phyloP scores from a whole-genome alignment of 2,329 filamentous ascomycete species.

The Aspergillus arachidicola region DNA sequence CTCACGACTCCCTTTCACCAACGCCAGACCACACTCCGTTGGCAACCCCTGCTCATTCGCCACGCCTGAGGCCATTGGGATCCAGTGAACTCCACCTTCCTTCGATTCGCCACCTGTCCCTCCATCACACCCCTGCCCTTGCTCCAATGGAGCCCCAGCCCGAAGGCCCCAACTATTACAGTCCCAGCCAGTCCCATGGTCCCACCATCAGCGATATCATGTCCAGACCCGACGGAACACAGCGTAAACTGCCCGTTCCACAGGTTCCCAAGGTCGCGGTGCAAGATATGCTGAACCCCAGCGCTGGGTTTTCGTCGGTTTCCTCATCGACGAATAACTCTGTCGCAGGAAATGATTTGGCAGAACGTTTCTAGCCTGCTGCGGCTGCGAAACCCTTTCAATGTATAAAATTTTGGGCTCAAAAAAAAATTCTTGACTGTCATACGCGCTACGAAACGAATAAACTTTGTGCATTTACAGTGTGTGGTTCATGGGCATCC shows the following conservation, averaged over 20 bases:
- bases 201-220: slow-evolving; percentile 91
- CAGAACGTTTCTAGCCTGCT: slow-evolving; percentile 54
- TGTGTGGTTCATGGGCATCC: slow-evolving; percentile 37
- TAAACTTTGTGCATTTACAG: slow-evolving; percentile 45
- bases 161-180: slow-evolving; percentile 61
- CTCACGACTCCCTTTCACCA: slow-evolving; percentile 90
- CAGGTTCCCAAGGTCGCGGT: slow-evolving; percentile 86
- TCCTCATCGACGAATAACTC: slow-evolving; percentile 78
- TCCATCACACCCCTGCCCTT: slow-evolving; percentile 67
- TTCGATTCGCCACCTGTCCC: slow-evolving; percentile 73
- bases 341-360: slow-evolving; percentile 70
- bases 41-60: slow-evolving; percentile 92
- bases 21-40: slow-evolving; percentile 99
- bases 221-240: slow-evolving; percentile 80
- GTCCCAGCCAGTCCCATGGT: slow-evolving; percentile 62
- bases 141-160: slow-evolving; percentile 71
- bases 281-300: slow-evolving; percentile 75
- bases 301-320: slow-evolving; percentile 70
- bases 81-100: slow-evolving; percentile 77
- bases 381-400: slow-evolving; percentile 10
- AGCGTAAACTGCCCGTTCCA: slow-evolving; percentile 87
- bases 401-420: slow-evolving; percentile 17
- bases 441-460: slow-evolving; percentile 42
- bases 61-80: slow-evolving; percentile 78
- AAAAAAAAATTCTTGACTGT: slow-evolving; percentile 19